Evolutionary conservation across 2,329 filamentous ascomycete genomes (phyloP).

Genomic region (Pestalotiopsis sp.): DNA sequence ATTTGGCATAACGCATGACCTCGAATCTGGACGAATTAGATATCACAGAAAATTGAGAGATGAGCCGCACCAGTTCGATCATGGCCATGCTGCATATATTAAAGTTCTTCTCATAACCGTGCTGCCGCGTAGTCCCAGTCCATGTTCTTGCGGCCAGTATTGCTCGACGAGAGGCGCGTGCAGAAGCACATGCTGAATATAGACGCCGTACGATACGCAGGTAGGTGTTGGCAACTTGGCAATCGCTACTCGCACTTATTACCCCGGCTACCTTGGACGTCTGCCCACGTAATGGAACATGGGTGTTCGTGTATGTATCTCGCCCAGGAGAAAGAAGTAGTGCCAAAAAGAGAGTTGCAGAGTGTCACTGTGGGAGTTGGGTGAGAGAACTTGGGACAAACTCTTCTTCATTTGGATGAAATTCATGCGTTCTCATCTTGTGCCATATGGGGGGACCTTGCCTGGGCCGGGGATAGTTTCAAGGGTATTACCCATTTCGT

Average conservation of each 20-base stretch:
- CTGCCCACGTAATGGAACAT: slow-evolving; percentile 4
- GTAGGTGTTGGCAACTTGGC: not conserved
- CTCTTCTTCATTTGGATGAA: slow-evolving; percentile 7
- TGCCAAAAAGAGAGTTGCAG: too few relatives aligned
- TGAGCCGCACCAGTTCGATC: not conserved
- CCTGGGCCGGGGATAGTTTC: not conserved
- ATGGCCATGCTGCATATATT: not conserved
- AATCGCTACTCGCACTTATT: not conserved
- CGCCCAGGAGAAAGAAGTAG: not conserved
- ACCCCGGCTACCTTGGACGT: not conserved
- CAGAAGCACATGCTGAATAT: not conserved
- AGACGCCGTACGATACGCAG: not conserved
- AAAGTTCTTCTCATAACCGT: not conserved
- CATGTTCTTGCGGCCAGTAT: not conserved
- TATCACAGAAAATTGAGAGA: not conserved
- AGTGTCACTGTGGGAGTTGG: not conserved
- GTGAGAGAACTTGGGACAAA: not conserved
- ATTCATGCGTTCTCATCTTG: slow-evolving; percentile 7
- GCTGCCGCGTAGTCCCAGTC: not conserved
- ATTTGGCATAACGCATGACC: not conserved
- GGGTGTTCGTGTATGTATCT: not conserved
- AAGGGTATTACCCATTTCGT: slow-evolving; percentile 4
- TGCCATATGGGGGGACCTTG: not conserved
- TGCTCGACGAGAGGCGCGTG: not conserved
- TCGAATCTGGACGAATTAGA: not conserved